phyloP scores from a whole-genome alignment of 1,284 basidiomycete species.

The Pseudozyma thailandica region DNA sequence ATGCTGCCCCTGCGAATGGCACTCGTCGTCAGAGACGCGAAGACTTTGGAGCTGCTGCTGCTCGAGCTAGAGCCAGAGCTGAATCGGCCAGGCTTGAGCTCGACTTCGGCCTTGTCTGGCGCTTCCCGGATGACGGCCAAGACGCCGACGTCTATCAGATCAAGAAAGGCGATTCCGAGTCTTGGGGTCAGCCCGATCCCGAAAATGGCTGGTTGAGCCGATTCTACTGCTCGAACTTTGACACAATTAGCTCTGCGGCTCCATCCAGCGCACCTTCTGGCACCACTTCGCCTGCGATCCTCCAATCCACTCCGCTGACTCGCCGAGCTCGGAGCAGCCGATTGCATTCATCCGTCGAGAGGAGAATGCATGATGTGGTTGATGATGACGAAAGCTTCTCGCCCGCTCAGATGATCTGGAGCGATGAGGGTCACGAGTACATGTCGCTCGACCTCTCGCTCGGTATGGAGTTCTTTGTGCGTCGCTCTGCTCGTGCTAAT shows the following conservation, averaged over 20 bases:
- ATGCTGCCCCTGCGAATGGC: constrained; percentile 1
- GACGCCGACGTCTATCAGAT: constrained; percentile 47
- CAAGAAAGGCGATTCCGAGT: constrained; percentile 41
- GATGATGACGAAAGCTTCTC: constrained; percentile 39
- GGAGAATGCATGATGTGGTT: constrained; percentile 42
- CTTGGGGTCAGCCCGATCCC: constrained; percentile 56
- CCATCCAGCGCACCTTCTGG: constrained; percentile 41
- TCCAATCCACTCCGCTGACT: constrained; percentile 47
- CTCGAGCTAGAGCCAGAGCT: constrained; percentile 39
- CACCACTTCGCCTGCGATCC: constrained; percentile 35
- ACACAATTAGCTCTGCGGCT: constrained; percentile 36
- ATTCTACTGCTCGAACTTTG: constrained; percentile 60
- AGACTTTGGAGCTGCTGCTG: constrained; percentile 31
- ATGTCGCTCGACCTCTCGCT: constrained; percentile 54
- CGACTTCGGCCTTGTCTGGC: constrained; percentile 60
- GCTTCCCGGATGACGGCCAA: constrained; percentile 60
- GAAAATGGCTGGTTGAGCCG: constrained; percentile 62
- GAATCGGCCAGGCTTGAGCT: constrained; percentile 50
- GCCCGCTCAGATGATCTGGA: constrained; percentile 55
- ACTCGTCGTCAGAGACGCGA: constrained; percentile 20
- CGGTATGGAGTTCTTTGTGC: constrained; percentile 63
- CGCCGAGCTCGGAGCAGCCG: constrained; percentile 34
- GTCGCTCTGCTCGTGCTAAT: constrained; percentile 57
- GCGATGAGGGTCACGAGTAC: constrained; percentile 60
- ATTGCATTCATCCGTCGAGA: constrained; percentile 42